phyloP scores from a whole-genome alignment of 176 grass and related monocot genomes.

The Thalia dealbata region DNA sequence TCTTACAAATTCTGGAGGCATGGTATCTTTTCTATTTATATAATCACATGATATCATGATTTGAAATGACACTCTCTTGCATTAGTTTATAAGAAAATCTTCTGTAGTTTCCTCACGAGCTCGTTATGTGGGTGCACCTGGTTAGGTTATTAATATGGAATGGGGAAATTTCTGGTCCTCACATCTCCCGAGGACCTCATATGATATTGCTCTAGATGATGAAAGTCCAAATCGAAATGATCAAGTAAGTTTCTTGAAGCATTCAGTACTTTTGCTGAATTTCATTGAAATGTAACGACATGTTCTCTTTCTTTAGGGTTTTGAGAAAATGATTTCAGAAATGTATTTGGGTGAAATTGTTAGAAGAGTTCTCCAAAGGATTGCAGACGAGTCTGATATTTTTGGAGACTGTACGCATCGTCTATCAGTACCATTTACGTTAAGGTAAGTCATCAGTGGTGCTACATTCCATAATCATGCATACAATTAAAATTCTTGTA shows the following conservation, averaged over 20 bases:
- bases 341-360: slow-evolving; percentile 92
- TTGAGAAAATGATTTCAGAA: slow-evolving; percentile 97
- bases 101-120: slow-evolving; percentile 6
- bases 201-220: slow-evolving; percentile 70
- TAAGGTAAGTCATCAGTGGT: slow-evolving; percentile 37
- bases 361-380: slow-evolving; percentile 57
- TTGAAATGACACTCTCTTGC: slow-evolving; percentile 1
- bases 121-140: slow-evolving; percentile 1
- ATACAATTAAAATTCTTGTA: background rate
- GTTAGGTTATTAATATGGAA: slow-evolving; percentile 97
- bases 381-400: slow-evolving; percentile 60
- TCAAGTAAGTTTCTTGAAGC: slow-evolving; percentile 36
- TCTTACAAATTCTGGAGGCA: slow-evolving; percentile 71
- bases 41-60: slow-evolving; percentile 22
- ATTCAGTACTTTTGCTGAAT: slow-evolving; percentile 1
- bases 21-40: slow-evolving; percentile 58
- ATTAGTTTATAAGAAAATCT: background rate
- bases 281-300: slow-evolving; percentile 3
- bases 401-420: slow-evolving; percentile 47
- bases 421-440: slow-evolving; percentile 53
- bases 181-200: slow-evolving; percentile 75
- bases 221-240: slow-evolving; percentile 77
- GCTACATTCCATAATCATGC: background rate
- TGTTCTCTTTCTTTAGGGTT: slow-evolving; percentile 35
- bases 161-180: slow-evolving; percentile 98